These are phyloP conservation scores for Phytophthora ohioensis DNA, from an alignment of 352 stramenopile species.

Conservation along the genomic window DNA sequence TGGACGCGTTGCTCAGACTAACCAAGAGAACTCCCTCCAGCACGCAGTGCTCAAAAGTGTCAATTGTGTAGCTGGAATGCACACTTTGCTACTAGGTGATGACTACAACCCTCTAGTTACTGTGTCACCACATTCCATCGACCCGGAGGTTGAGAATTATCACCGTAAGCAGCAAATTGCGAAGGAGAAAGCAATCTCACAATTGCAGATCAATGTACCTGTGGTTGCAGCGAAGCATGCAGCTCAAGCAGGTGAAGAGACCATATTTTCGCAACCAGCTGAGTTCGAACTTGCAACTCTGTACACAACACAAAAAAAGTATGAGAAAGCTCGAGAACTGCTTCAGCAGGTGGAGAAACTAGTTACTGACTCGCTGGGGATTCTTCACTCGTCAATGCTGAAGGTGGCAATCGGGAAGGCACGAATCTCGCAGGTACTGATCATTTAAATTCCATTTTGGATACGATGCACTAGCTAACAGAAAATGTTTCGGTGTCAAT, in stretches of 20 bases:
- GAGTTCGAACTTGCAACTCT: constrained; percentile 65
- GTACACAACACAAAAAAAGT: constrained; percentile 71
- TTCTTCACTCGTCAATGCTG: constrained; percentile 62
- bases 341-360: constrained; percentile 43
- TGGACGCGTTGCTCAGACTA: constrained; percentile 26
- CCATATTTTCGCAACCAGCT: constrained; percentile 54
- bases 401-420: constrained; percentile 61
- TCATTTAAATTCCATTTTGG: neutral
- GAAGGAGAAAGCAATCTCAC: constrained; percentile 62
- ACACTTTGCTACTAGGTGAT: constrained; percentile 28
- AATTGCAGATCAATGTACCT: constrained; percentile 64
- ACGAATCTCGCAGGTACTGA: constrained; percentile 38
- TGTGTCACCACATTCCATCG: neutral
- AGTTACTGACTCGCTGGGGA: constrained; percentile 48
- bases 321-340: constrained; percentile 51
- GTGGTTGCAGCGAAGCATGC: constrained; percentile 60
- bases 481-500: neutral
- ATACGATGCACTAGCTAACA: neutral
- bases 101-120: neutral
- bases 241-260: constrained; percentile 39
- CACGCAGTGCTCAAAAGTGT: constrained; percentile 32
- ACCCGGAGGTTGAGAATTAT: constrained; percentile 63
- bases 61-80: constrained; percentile 44
- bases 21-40: constrained; percentile 44
- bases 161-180: constrained; percentile 50